A percentile compares a stretch with the other conserved stretches of the same genome.
Evolutionary conservation across 2,329 filamentous ascomycete genomes (phyloP).

Genomic region (Clarireedia hainanense): DNA sequence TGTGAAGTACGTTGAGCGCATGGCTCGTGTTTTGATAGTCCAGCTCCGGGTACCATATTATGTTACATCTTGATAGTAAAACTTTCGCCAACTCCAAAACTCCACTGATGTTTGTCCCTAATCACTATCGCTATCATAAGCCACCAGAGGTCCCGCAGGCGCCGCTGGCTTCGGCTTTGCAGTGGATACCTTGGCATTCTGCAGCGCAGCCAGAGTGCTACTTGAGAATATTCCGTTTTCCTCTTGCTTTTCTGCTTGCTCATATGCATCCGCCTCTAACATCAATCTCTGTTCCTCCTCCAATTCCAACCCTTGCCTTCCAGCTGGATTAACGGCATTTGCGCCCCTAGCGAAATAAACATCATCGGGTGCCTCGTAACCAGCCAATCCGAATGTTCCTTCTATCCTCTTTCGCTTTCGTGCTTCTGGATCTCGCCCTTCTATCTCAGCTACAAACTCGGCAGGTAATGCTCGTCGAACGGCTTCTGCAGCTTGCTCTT

Average conservation of each 20-base stretch:
- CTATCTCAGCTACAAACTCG: constrained; percentile 87
- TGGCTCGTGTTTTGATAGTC: not conserved
- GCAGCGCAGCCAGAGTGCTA: constrained; percentile 73
- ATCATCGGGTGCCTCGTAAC: constrained; percentile 85
- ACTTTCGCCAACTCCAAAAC: constrained; percentile 11
- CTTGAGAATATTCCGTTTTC: constrained; percentile 61
- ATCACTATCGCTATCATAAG: constrained; percentile 86
- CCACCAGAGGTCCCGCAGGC: constrained; percentile 67
- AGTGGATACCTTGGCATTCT: constrained; percentile 46
- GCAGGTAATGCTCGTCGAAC: constrained; percentile 81
- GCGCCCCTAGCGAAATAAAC: constrained; percentile 83
- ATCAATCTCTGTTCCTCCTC: constrained; percentile 54
- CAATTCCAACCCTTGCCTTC: constrained; percentile 52
- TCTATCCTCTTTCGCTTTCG: constrained; percentile 85
- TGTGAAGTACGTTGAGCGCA: not conserved
- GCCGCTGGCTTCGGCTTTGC: constrained; percentile 43
- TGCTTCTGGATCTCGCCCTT: constrained; percentile 81
- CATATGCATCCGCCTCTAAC: constrained; percentile 39
- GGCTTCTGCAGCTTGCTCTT: constrained; percentile 94
- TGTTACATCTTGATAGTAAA: not conserved
- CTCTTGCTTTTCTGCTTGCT: constrained; percentile 32
- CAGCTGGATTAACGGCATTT: constrained; percentile 54
- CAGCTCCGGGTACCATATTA: not conserved
- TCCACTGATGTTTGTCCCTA: constrained; percentile 13
- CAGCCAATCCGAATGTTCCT: constrained; percentile 68